These are phyloP conservation scores for Phytophthora colocasiae DNA, from an alignment of 352 stramenopile genomes.

Conservation along the genomic window DNA sequence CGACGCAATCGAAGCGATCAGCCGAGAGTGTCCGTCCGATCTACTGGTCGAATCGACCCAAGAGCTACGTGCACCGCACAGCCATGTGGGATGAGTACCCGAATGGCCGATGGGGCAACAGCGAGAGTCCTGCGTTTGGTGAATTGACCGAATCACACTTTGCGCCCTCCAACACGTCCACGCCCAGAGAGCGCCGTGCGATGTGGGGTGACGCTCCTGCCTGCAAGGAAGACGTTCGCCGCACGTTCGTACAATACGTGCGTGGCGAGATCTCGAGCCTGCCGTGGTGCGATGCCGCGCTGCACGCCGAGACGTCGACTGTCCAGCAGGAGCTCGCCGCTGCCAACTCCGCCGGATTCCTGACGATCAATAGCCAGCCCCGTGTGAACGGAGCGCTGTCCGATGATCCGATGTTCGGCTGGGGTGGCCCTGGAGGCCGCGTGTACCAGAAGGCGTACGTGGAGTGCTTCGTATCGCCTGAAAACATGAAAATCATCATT, in stretches of 20 bases:
- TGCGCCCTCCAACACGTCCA: slow-evolving; percentile 70
- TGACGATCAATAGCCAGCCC: slow-evolving; percentile 97
- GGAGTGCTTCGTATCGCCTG: slow-evolving; percentile 97
- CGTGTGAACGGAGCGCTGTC: slow-evolving; percentile 92
- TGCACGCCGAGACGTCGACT: slow-evolving; percentile 95
- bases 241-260: slow-evolving; percentile 97
- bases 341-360: slow-evolving; percentile 89
- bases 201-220: slow-evolving; percentile 96
- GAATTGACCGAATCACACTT: slow-evolving; percentile 97
- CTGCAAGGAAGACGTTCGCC: slow-evolving; percentile 91
- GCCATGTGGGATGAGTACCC: slow-evolving; percentile 98
- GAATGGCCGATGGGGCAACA: slow-evolving; percentile 97
- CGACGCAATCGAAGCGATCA: slow-evolving; percentile 88
- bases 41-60: slow-evolving; percentile 98
- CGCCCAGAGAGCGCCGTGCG: slow-evolving; percentile 79
- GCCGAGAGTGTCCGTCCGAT: slow-evolving; percentile 95
- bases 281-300: slow-evolving; percentile 96
- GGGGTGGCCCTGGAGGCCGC: slow-evolving; percentile 94
- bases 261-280: slow-evolving; percentile 95
- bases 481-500: slow-evolving; percentile 93
- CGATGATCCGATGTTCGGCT: slow-evolving; percentile 95
- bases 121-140: slow-evolving; percentile 95
- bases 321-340: slow-evolving; percentile 82
- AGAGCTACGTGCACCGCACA: slow-evolving; percentile 98
- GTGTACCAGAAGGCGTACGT: slow-evolving; percentile 99